These are phyloP conservation scores for Pyricularia sp. DNA, from an alignment of 2,329 filamentous ascomycete species.

Conservation along the genomic window DNA sequence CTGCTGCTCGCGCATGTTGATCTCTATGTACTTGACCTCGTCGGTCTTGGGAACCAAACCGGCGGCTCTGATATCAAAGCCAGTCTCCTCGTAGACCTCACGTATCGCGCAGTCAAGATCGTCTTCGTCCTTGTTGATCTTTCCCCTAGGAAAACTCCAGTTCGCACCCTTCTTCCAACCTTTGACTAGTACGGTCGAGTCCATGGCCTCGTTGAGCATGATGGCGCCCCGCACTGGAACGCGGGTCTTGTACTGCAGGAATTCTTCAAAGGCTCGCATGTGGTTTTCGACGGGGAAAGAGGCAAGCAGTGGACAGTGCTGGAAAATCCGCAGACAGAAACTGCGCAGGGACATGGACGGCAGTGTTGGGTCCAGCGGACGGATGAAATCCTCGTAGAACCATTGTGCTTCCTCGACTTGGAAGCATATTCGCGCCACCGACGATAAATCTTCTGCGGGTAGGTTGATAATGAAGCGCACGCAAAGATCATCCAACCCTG, in stretches of 20 bases:
- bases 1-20: constrained; percentile 85
- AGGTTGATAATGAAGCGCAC: constrained; percentile 98
- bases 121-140: constrained; percentile 95
- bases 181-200: constrained; percentile 83
- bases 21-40: constrained; percentile 70
- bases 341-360: constrained; percentile 74
- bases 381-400: constrained; percentile 99
- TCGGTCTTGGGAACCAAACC: constrained; percentile 62
- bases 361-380: constrained; percentile 70
- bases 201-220: constrained; percentile 86
- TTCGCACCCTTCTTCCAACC: constrained; percentile 95
- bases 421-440: constrained; percentile 90
- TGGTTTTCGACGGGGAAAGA: constrained; percentile 67
- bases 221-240: constrained; percentile 92
- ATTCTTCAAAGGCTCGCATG: constrained; percentile 76
- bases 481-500: constrained; percentile 93
- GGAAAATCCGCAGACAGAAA: constrained; percentile 84
- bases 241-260: constrained; percentile 85
- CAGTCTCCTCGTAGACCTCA: constrained; percentile 94
- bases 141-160: constrained; percentile 94
- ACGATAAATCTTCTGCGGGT: constrained; percentile 77
- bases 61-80: constrained; percentile 65
- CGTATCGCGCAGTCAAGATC: constrained; percentile 88
- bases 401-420: constrained; percentile 99
- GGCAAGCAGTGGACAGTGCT: constrained; percentile 81